These are phyloP conservation scores for Favolaschia claudopus DNA, from an alignment of 768 basidiomycete species.

Conservation along the genomic window DNA sequence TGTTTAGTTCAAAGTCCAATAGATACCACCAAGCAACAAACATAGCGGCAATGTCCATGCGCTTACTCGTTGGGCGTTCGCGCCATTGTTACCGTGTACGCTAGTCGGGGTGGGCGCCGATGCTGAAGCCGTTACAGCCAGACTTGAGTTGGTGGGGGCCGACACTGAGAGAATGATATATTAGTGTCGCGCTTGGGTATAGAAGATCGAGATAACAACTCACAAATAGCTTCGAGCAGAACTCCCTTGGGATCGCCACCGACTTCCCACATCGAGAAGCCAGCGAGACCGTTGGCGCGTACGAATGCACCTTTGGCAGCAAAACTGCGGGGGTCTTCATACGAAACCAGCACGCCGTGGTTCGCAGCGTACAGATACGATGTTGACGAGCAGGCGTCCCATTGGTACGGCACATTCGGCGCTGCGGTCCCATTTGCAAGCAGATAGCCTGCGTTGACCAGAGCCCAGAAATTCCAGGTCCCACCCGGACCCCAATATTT, in stretches of 20 bases:
- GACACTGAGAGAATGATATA: conserved; percentile 7
- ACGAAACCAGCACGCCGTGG: conserved; percentile 53
- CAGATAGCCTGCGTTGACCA: conserved; percentile 65
- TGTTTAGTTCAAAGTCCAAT: too few relatives aligned
- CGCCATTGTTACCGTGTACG: not conserved
- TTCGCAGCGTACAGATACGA: conserved; percentile 56
- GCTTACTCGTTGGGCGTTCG: too few relatives aligned
- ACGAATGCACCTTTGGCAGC: conserved; percentile 68
- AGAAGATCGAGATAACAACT: not conserved
- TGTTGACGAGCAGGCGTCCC: conserved; percentile 76
- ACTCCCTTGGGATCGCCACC: conserved; percentile 66
- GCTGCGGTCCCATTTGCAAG: conserved; percentile 55
- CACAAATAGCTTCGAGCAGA: conserved; percentile 40
- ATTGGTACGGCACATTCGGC: conserved; percentile 57
- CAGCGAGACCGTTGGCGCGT: conserved; percentile 54
- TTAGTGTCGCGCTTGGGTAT: not conserved
- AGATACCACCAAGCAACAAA: too few relatives aligned
- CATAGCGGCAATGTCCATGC: too few relatives aligned
- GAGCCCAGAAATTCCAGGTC: conserved; percentile 68
- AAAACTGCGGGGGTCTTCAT: conserved; percentile 52
- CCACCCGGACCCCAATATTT: conserved; percentile 57
- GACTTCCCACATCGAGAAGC: conserved; percentile 78
- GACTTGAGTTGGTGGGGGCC: conserved; percentile 19
- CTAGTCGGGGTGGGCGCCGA: not conserved
- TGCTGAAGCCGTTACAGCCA: conserved; percentile 10